Percentiles rank a stretch among this genome's conserved stretches.
phyloP scores from a whole-genome alignment of 2,329 filamentous ascomycete genomes.

The Aureobasidium subglaciale region DNA sequence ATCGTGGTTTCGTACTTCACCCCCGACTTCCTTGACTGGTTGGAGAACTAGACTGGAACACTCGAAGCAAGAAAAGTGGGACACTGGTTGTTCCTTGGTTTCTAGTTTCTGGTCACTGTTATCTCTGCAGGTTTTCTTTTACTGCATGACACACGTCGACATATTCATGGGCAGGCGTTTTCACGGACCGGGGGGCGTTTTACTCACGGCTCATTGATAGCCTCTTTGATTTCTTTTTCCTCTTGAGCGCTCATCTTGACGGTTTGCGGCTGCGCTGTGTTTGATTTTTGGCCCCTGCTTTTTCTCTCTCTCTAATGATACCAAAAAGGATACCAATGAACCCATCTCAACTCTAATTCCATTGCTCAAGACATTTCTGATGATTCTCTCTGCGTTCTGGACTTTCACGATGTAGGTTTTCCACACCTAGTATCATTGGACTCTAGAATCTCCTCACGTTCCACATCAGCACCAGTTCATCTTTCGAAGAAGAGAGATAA shows the following conservation, averaged over 20 bases:
- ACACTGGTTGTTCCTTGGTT: neutral
- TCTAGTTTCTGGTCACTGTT: too few relatives aligned
- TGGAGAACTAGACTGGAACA: conserved; percentile 29
- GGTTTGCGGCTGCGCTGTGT: neutral
- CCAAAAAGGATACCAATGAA: neutral
- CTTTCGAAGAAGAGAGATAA: too few relatives aligned
- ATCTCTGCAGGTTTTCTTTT: too few relatives aligned
- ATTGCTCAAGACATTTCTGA: too few relatives aligned
- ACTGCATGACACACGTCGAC: too few relatives aligned
- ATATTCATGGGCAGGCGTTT: neutral
- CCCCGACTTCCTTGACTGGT: conserved; percentile 64
- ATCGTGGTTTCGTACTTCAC: conserved; percentile 95
- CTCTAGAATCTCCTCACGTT: too few relatives aligned
- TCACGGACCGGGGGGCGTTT: neutral
- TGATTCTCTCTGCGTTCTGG: too few relatives aligned
- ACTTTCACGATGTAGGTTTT: too few relatives aligned
- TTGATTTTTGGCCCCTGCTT: too few relatives aligned
- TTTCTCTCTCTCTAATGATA: neutral
- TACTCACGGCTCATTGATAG: neutral
- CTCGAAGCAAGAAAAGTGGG: neutral
- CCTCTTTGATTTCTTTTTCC: neutral
- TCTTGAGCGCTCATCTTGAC: neutral
- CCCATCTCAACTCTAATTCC: neutral
- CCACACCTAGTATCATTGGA: too few relatives aligned
- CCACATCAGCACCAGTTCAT: too few relatives aligned